These are phyloP conservation scores for Pseudopithomyces chartarum DNA, from an alignment of 2,329 filamentous ascomycete species.

Conservation along the genomic window DNA sequence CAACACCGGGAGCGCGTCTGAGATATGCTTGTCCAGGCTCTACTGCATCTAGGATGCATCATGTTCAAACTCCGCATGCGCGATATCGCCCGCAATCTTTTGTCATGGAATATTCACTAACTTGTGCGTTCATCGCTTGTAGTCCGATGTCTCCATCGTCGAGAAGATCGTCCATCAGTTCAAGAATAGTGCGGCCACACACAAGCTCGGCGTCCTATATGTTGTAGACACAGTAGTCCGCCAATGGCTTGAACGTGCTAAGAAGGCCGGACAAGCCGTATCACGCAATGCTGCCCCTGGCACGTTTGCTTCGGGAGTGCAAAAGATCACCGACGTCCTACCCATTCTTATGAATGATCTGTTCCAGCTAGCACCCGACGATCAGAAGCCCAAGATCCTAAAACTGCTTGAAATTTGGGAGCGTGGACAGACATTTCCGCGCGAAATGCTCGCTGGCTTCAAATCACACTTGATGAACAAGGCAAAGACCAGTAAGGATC, in stretches of 20 bases:
- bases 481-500: constrained; percentile 66
- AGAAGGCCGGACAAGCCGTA: constrained; percentile 75
- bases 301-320: constrained; percentile 91
- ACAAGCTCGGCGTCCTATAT: constrained; percentile 99
- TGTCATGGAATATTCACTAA: constrained; percentile 30
- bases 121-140: constrained; percentile 29
- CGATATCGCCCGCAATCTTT: not conserved
- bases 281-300: constrained; percentile 85
- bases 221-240: constrained; percentile 99
- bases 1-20: not conserved
- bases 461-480: constrained; percentile 78
- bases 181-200: constrained; percentile 90
- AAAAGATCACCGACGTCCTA: constrained; percentile 94
- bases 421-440: constrained; percentile 88
- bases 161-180: constrained; percentile 97
- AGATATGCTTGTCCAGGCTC: too few relatives aligned
- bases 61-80: not conserved
- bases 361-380: constrained; percentile 81
- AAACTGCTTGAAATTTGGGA: constrained; percentile 99
- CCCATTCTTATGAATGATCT: constrained; percentile 96
- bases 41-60: not conserved
- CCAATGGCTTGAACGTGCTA: constrained; percentile 97
- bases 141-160: constrained; percentile 94
- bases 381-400: constrained; percentile 96
- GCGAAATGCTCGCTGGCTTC: constrained; percentile 78